Base-by-base conservation (phyloP, 768 basidiomycete genomes). In the Exidia glandulosa region DNA sequence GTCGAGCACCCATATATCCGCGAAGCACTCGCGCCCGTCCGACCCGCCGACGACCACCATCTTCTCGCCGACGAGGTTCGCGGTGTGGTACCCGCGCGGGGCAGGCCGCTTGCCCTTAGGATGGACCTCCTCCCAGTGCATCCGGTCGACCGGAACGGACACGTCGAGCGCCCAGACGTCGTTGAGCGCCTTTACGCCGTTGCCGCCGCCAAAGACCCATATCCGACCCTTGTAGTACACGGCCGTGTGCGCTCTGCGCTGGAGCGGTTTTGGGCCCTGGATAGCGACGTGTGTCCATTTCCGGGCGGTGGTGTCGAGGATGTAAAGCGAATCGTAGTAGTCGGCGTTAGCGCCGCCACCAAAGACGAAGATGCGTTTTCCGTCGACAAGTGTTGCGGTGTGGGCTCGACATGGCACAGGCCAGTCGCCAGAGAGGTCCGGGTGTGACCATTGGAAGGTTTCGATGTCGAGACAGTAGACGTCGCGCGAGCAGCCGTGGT, bases 131-230 rank as follows among this genome's bases (percentile, higher is more conserved):
- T 79, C 76, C 88, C 87, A 88, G 32, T 73, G 74, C 71, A 86
- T 72, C 47, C 70, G 69, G 3, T 75, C 73, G 3, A 71, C 59
- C 30, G 68, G 61, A 66, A 62, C 75, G 68, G 45, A 72, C 0
- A 87, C 81, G 60, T 95, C 90, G 27, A 95, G 74, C 16, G 86
- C 83, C 92, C 93, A 95, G 23, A 94, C 74, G 70, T 96, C 94
- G 65, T 90, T 90, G 59, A 96, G 76, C 0, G 94, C 93, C n/a
- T 81, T 81, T 74, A 87, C 76, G 0, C 94, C 94, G 61, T 92
- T 94, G 2, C 94, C 94, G n/a, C 94, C 93, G 7, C 93, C 94
- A 66, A 95, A 96, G 3, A 96, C 73, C 76, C 88, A 90, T 0
- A 97, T 79, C 67, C 81, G 86, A 60, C 79, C 77, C 31, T 76